A percentile compares a stretch with the other conserved stretches of the same genome.
phyloP scores from a whole-genome alignment of 768 basidiomycete genomes.

The Albatrellus ellisii region DNA sequence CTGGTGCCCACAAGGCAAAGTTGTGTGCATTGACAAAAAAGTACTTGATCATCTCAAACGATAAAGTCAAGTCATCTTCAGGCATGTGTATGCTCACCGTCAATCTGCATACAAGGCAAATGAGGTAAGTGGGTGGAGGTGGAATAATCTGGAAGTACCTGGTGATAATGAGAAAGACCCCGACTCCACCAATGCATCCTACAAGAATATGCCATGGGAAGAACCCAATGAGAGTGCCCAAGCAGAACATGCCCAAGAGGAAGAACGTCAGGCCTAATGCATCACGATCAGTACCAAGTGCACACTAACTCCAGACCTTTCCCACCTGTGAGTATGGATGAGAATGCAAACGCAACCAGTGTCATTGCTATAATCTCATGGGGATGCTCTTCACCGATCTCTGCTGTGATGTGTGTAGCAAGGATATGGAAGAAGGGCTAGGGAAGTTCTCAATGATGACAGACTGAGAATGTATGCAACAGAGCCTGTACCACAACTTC shows the following conservation, averaged over 20 bases:
- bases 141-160: slow-evolving; percentile 37
- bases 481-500: slow-evolving; percentile 71
- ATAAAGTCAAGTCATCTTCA: slow-evolving; percentile 63
- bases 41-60: slow-evolving; percentile 42
- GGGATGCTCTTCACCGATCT: slow-evolving; percentile 60
- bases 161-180: slow-evolving; percentile 82
- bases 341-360: slow-evolving; percentile 76
- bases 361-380: slow-evolving; percentile 82
- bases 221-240: slow-evolving; percentile 85
- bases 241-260: slow-evolving; percentile 67
- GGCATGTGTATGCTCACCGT: slow-evolving; percentile 76
- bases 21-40: slow-evolving; percentile 55
- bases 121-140: neutral
- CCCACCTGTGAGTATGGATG: slow-evolving; percentile 75
- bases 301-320: neutral
- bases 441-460: neutral
- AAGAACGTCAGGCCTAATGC: slow-evolving; percentile 63
- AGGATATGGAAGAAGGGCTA: slow-evolving; percentile 95
- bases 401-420: slow-evolving; percentile 55
- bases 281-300: slow-evolving; percentile 7
- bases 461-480: neutral
- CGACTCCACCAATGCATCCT: slow-evolving; percentile 96
- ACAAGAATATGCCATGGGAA: slow-evolving; percentile 95
- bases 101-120: slow-evolving; percentile 31
- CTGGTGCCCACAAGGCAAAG: slow-evolving; percentile 67